These are phyloP conservation scores for Nepenthes gracilis DNA, from an alignment of 148 eudicot genomes.

Conservation along the genomic window DNA sequence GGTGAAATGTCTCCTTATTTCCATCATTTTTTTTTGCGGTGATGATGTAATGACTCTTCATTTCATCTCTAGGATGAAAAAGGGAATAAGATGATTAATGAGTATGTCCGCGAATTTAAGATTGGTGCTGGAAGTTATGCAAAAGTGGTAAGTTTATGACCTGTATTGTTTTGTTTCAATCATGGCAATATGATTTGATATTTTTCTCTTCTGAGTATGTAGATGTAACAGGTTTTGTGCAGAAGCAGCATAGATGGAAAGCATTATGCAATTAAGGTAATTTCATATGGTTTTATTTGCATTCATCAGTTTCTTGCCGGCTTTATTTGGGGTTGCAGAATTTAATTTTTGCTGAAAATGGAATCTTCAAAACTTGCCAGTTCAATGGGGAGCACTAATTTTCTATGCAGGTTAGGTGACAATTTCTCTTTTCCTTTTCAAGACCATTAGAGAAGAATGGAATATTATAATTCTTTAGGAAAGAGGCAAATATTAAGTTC, in stretches of 20 bases:
- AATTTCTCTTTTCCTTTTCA: no score
- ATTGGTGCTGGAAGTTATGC: slow-evolving; percentile 96
- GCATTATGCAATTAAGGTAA: slow-evolving; percentile 92
- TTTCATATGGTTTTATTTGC: background rate
- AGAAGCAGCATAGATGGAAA: slow-evolving; percentile 64
- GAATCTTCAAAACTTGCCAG: no score
- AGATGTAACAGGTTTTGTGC: slow-evolving; percentile 65
- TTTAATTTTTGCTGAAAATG: no score
- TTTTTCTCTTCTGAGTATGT: slow-evolving; percentile 4
- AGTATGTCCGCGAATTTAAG: slow-evolving; percentile 74
- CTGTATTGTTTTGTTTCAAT: slow-evolving; percentile 1
- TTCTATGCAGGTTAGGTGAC: no score
- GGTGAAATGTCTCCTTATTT: no score
- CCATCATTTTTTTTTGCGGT: no score
- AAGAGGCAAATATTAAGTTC: no score
- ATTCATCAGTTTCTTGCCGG: no score
- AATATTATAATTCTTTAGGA: no score
- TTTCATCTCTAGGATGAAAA: slow-evolving; percentile 54
- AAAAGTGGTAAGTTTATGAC: slow-evolving; percentile 68
- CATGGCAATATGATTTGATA: slow-evolving; percentile 3
- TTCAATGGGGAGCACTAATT: no score
- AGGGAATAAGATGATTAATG: slow-evolving; percentile 77
- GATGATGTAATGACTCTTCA: background rate
- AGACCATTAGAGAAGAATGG: no score
- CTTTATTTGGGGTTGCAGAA: no score